Conservation (phyloP, 2,329 filamentous ascomycete genomes). For the Nemania sp. region DNA sequence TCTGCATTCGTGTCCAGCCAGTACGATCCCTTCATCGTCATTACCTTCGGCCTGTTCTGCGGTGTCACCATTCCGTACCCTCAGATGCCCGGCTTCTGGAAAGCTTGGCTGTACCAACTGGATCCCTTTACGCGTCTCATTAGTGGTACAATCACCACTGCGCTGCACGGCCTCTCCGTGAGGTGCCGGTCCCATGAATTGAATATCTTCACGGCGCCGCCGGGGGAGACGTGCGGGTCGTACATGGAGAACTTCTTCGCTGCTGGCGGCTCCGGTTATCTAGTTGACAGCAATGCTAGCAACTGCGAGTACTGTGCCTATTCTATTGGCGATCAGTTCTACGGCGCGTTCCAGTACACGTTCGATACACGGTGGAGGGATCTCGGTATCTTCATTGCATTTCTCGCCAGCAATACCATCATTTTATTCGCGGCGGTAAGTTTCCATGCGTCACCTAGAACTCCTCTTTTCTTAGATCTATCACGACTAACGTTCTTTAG, state of each 20-base stretch:
- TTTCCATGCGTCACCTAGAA: not conserved
- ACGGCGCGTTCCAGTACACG: constrained; percentile 65
- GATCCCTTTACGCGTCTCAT: constrained; percentile 84
- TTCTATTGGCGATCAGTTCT: constrained; percentile 81
- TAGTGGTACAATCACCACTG: constrained; percentile 77
- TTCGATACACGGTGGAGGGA: constrained; percentile 80
- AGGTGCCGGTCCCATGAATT: constrained; percentile 64
- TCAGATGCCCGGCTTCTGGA: constrained; percentile 79
- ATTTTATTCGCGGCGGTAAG: constrained; percentile 60
- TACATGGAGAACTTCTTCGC: constrained; percentile 77
- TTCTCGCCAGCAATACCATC: constrained; percentile 77
- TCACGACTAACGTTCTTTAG: constrained; percentile 36
- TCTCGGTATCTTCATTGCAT: constrained; percentile 76
- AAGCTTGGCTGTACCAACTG: constrained; percentile 79
- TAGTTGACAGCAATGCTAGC: constrained; percentile 67
- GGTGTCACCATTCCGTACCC: constrained; percentile 81
- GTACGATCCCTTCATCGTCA: constrained; percentile 81
- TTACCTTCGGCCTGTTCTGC: constrained; percentile 84
- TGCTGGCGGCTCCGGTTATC: constrained; percentile 70
- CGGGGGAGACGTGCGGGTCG: constrained; percentile 68
- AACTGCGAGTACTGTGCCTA: constrained; percentile 83
- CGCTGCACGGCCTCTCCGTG: constrained; percentile 69
- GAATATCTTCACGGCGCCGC: constrained; percentile 70
- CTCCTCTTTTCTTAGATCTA: not conserved
- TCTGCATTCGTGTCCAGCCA: constrained; percentile 78